Evolutionary conservation across 768 basidiomycete species (phyloP).

Genomic region (Rhizopogon vinicolor): DNA sequence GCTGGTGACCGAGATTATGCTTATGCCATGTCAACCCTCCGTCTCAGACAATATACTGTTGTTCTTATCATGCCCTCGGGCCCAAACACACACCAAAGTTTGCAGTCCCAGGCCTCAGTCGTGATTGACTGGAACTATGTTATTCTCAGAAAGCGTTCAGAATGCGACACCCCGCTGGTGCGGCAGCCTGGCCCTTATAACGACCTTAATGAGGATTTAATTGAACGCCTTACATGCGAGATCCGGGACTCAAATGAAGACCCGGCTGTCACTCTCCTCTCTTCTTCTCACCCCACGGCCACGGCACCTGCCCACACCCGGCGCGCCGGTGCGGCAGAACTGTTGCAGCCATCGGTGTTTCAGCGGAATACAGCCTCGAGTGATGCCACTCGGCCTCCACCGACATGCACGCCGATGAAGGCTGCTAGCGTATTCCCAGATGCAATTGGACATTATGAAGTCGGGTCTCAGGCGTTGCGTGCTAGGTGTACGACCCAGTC

Average conservation of each 20-base stretch:
- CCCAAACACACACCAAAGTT: conserved; percentile 34
- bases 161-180: conserved; percentile 6
- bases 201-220: conserved; percentile 19
- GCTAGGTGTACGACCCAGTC: too few relatives aligned
- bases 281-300: conserved; percentile 2
- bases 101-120: conserved; percentile 51
- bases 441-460: too few relatives aligned
- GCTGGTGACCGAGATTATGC: conserved; percentile 65
- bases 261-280: neutral
- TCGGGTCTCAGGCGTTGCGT: too few relatives aligned
- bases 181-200: conserved; percentile 16
- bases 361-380: neutral
- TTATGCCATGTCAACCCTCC: conserved; percentile 55
- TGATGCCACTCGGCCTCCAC: neutral
- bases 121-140: conserved; percentile 47
- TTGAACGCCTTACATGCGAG: conserved; percentile 15
- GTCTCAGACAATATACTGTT: conserved; percentile 48
- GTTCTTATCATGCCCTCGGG: conserved; percentile 41
- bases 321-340: conserved; percentile 14
- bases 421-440: neutral
- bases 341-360: conserved; percentile 14
- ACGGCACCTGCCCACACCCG: conserved; percentile 2
- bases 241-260: conserved; percentile 14
- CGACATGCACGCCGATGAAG: conserved; percentile 5
- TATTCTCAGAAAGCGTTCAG: conserved; percentile 28